Base-by-base conservation (phyloP, 176 grass and related monocot genomes). In the Lolium multiflorum region DNA sequence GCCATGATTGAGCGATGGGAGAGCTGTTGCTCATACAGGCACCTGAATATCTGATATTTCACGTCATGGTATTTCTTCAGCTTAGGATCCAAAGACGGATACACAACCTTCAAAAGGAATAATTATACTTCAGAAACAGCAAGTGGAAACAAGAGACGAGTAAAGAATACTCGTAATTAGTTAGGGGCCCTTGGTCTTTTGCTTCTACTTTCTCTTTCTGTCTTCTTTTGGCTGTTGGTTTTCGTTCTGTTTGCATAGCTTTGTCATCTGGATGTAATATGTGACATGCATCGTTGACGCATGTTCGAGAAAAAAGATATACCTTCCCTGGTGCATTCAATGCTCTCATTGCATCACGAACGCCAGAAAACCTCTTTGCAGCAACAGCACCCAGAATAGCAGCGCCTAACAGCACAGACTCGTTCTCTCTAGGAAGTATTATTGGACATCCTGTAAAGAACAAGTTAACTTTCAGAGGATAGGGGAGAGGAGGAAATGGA, bases 351-450 rank as follows among this genome's bases (percentile, higher is more conserved):
- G 96, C 93, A 31, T 88, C 91, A 70, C 58, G 91, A 81, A 98
- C 68, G 9, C 91, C 77, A 5, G 72, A 16, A 67, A 89, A 92
- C 72, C 89, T 98, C 75, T 91, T 91, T 22, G 81, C 91, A 76
- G 96, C 96, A 78, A 95, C 91, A 81, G 86, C 89, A 81, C 96
- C 96, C 70, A 98, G 88, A 65, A 98, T 86, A 77, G 93, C 91
- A 84, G 93, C 89, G 22, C 96, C 96, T 74, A 98, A 85, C 82
- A 98, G 96, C 93, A 98, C 95, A n/a, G 90, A 90, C 54, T 95
- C 88, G 2, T 90, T 98, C 84, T 98, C 93, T 86, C 90, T 93
- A 71, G 96, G 96, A 86, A 98, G 93, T 89, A 95, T 82, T 86
- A 95, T 95, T 25, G 74, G 78, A 66, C 82, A 93, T 68, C 86